Conservation (phyloP, 106 monocot species). For the Platanthera guangdongensis region DNA sequence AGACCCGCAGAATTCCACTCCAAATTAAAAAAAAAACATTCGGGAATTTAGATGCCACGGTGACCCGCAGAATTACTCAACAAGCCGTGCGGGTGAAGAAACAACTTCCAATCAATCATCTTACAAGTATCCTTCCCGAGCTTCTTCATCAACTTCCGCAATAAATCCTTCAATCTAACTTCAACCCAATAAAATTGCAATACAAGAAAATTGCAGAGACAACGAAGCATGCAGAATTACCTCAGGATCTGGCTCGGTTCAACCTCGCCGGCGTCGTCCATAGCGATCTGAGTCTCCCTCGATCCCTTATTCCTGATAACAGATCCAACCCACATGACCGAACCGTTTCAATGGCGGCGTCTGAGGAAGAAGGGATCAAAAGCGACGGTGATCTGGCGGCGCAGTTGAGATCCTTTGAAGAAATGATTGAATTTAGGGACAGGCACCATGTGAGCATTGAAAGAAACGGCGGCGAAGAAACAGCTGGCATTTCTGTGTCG, state of each 20-base stretch:
- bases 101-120: background rate
- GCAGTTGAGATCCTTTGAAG: background rate
- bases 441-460: background rate
- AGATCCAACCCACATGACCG: background rate
- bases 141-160: background rate
- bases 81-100: no score
- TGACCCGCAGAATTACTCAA: no score
- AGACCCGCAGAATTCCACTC: no score
- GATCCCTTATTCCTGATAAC: background rate
- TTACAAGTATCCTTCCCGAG: background rate
- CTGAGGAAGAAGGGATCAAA: background rate
- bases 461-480: slow-evolving; percentile 7
- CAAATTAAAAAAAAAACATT: no score
- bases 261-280: slow-evolving; percentile 14
- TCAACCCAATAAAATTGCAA: background rate
- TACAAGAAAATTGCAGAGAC: background rate
- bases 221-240: background rate
- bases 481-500: background rate
- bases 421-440: background rate
- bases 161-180: background rate
- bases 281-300: slow-evolving; percentile 7
- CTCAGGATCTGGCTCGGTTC: slow-evolving; percentile 20
- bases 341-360: no score
- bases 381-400: background rate
- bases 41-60: no score